Base-by-base conservation (phyloP, 805 yeast genomes). In the Suhomyces faveliae region DNA sequence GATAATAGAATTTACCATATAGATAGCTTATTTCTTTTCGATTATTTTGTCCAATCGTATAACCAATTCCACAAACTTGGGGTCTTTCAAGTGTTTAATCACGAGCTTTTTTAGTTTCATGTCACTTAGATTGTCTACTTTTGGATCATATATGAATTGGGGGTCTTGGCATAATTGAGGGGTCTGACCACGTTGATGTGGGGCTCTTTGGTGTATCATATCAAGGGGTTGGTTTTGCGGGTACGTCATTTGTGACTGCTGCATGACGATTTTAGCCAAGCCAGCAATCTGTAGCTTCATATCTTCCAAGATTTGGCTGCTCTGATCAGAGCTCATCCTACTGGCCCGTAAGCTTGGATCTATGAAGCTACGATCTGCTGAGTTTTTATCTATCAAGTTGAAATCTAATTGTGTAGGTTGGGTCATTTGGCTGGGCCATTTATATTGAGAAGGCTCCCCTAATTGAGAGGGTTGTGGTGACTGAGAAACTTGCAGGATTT, bases 21-120 rank as follows among this genome's bases (percentile, higher is more conserved):
- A 24, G 27, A 24, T 9, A 33, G 12, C 12, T 15, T 17, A 30
- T 4, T 8, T 15, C 8, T 30, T 30, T 30, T 7, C 38, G 21
- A 58, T 45, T 11, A 59, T 45, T 19, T 42, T 44, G 37, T 61
- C 63, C 20, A 61, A 45, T 24, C 53, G 38, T 33, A 48, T 41
- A 12, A 58, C 58, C 24, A 61, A 51, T 2, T 51, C 40, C 5
- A 50, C 40, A 30, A 59, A 58, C 5, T 51, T 47, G 35, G 50
- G 25, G 40, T 56, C 52, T 41, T 54, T 50, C 7, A 58, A 43
- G 9, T 47, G 47, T 9, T 42, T 42, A 8, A 37, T 42, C 24
- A 52, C 41, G 10, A 33, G 21, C 7, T 33, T 33, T 12, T 33
- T 33, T 5, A 33, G 11, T 33, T 33, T 15, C 8, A n/a, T n/a